A percentile compares a stretch with the other conserved stretches of the same genome.
phyloP scores from a whole-genome alignment of 495 filamentous ascomycete genomes.

The Penicillium salamii region DNA sequence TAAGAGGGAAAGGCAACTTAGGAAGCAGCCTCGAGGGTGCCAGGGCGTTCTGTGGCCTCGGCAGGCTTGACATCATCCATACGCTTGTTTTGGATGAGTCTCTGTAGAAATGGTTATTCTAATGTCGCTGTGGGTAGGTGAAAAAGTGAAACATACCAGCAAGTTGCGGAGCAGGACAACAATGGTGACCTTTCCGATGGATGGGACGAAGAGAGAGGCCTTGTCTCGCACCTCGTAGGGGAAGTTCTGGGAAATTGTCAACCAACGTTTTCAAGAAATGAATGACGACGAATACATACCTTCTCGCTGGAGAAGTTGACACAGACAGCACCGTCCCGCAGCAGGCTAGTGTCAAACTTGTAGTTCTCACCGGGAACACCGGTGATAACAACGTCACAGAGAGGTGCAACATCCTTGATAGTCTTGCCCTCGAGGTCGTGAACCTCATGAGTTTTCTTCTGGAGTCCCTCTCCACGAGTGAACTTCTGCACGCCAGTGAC shows the following conservation, averaged over 20 bases:
- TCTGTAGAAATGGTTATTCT: slow-evolving; percentile 24
- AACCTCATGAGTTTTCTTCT: slow-evolving; percentile 78
- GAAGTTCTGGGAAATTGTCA: slow-evolving; percentile 63
- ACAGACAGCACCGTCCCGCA: slow-evolving; percentile 88
- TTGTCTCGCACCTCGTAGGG: slow-evolving; percentile 82
- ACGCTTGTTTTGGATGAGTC: slow-evolving; percentile 50
- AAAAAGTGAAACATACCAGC: slow-evolving; percentile 56
- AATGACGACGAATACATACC: slow-evolving; percentile 34
- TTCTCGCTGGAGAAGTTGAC: slow-evolving; percentile 97
- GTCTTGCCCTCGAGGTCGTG: slow-evolving; percentile 70
- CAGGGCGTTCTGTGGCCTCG: slow-evolving; percentile 43
- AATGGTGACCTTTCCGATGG: slow-evolving; percentile 96
- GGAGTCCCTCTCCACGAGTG: slow-evolving; percentile 79
- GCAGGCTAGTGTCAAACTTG: slow-evolving; percentile 79
- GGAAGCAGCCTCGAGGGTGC: slow-evolving; percentile 38
- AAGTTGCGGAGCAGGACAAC: slow-evolving; percentile 86
- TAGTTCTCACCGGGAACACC: slow-evolving; percentile 84
- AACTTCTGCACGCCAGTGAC: slow-evolving; percentile 90
- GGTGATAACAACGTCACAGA: slow-evolving; percentile 90
- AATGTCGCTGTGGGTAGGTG: neutral
- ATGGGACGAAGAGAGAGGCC: slow-evolving; percentile 95
- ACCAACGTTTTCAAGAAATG: neutral
- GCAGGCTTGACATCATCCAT: slow-evolving; percentile 45
- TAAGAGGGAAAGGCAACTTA: slow-evolving; percentile 3
- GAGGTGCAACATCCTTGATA: slow-evolving; percentile 73